phyloP scores from a whole-genome alignment of 1,284 basidiomycete genomes.

The Ganoderma meredithae region DNA sequence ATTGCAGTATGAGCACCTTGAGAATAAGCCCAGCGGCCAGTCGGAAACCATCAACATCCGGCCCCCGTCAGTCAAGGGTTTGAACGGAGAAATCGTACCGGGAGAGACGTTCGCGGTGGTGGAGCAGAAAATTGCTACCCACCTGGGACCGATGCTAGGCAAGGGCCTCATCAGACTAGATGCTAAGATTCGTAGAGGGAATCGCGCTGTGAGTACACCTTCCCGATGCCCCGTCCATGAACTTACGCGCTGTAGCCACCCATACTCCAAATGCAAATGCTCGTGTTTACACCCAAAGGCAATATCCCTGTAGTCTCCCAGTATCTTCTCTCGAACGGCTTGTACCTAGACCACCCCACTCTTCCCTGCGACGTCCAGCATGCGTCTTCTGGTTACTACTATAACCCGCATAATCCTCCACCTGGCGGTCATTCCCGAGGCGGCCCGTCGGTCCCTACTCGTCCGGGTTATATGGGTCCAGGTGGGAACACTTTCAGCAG shows the following conservation, averaged over 20 bases:
- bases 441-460: slow-evolving; percentile 44
- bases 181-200: slow-evolving; percentile 74
- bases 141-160: slow-evolving; percentile 81
- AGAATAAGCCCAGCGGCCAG: slow-evolving; percentile 59
- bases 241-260: slow-evolving; percentile 59
- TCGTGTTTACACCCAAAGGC: slow-evolving; percentile 92
- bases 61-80: slow-evolving; percentile 61
- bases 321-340: slow-evolving; percentile 70
- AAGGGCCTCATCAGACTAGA: slow-evolving; percentile 88
- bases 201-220: slow-evolving; percentile 59
- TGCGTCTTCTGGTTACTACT: slow-evolving; percentile 76
- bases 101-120: slow-evolving; percentile 85
- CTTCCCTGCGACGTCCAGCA: slow-evolving; percentile 62
- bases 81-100: slow-evolving; percentile 57
- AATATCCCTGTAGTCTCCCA: slow-evolving; percentile 86
- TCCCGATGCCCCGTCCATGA: not conserved
- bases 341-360: slow-evolving; percentile 86
- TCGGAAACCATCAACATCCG: slow-evolving; percentile 83
- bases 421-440: slow-evolving; percentile 67
- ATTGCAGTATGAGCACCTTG: slow-evolving; percentile 73
- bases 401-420: slow-evolving; percentile 89
- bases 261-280: slow-evolving; percentile 83
- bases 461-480: slow-evolving; percentile 50
- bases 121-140: slow-evolving; percentile 81
- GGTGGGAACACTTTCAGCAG: slow-evolving; percentile 50